Percentiles rank a stretch among this genome's conserved stretches.
phyloP scores from a whole-genome alignment of 2,329 filamentous ascomycete species.

The Diaporthe vexans region DNA sequence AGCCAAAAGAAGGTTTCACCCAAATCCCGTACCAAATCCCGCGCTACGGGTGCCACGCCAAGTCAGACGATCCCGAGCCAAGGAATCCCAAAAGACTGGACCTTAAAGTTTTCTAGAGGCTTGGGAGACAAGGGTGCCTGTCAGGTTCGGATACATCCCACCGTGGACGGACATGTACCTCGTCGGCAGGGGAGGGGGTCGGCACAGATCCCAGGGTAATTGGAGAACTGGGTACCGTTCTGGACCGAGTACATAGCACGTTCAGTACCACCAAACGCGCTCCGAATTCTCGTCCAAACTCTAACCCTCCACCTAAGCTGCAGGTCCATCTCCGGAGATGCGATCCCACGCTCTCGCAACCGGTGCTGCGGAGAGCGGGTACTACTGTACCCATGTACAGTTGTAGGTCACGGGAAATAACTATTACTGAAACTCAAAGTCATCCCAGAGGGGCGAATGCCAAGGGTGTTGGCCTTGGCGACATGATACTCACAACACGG shows the following conservation, averaged over 20 bases:
- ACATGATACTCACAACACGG: not conserved
- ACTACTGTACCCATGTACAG: conserved; percentile 13
- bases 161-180: not conserved
- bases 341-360: conserved; percentile 22
- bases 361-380: conserved; percentile 13
- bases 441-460: conserved; percentile 38
- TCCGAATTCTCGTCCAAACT: conserved; percentile 32
- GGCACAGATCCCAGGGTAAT: conserved; percentile 24
- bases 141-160: conserved; percentile 22
- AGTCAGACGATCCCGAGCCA: conserved; percentile 35
- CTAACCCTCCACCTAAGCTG: conserved; percentile 25
- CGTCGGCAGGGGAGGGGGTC: conserved; percentile 34
- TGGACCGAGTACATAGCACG: conserved; percentile 12
- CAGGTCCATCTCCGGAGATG: conserved; percentile 26
- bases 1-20: conserved; percentile 36
- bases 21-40: conserved; percentile 40
- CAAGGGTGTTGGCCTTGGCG: conserved; percentile 25
- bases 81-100: conserved; percentile 32
- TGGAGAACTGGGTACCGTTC: conserved; percentile 17
- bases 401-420: conserved; percentile 17
- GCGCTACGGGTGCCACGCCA: conserved; percentile 34
- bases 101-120: conserved; percentile 32
- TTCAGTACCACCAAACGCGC: not conserved
- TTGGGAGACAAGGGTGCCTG: not conserved
- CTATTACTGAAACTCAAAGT: conserved; percentile 38